Base-by-base conservation (phyloP, 768 basidiomycete genomes). In the Phlebiopsis flavidoalba region DNA sequence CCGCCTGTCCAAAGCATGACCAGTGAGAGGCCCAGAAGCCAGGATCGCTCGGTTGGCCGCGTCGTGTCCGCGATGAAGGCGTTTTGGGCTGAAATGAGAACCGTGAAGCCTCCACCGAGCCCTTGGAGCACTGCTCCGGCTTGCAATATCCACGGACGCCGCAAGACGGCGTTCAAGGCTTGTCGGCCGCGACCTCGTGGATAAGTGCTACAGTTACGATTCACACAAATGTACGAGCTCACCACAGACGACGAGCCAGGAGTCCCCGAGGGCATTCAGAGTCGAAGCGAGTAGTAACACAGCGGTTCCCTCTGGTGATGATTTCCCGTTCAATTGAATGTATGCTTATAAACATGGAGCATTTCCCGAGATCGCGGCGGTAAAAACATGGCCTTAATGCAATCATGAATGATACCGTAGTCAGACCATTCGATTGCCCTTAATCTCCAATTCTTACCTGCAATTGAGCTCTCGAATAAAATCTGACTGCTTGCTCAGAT, bases 31-130 rank as follows among this genome's bases (percentile, higher is more conserved):
- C 59, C 53, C 7, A 60, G 19, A 53, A 55, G 54, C 31, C 11
- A 53, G 22, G 59, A 60, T 5, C 59, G 51, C 10, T 35, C 45
- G 24, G n/a, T 11, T 26, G 59, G 37, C 8, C 21, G 10, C 17
- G 59, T 19, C 26, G 59, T 60, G 37, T 53, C 51, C 26, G 59
- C 51, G 22, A 60, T 37, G 59, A 46, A 55, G 8, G 59, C 53
- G 33, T 36, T 52, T 15, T 60, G 59, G 22, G 33, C 59, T 1
- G 59, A 33, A 5, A 51, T 8, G 12, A 54, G 24, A 22, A 60
- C 59, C 11, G 53, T 10, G 26, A 53, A 54, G 5, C 52, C 53
- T 8, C 59, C 59, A 14, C 52, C 59, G 21, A 60, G 36, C 8
- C 59, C 59, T 21, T 54, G 26, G 3, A 60, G 24, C 1, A 55